These are phyloP conservation scores for Nannochloropsis granulata DNA, from an alignment of 108 stramenopile genomes.

Conservation along the genomic window DNA sequence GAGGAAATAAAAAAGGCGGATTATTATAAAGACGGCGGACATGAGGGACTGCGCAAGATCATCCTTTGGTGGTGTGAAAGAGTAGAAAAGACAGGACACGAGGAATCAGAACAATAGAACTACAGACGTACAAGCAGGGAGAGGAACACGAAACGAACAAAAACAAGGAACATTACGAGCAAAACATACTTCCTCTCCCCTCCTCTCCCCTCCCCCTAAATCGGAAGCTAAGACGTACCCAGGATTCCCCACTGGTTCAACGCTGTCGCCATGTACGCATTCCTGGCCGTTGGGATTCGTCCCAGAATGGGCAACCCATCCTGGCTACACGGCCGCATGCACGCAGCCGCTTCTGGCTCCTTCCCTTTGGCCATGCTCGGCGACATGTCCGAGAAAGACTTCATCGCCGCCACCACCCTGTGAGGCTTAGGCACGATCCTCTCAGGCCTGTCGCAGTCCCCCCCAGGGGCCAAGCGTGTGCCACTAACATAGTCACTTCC, in stretches of 20 bases:
- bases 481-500: constrained; percentile 74
- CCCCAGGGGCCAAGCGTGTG: constrained; percentile 37
- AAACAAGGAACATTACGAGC: too few species aligned
- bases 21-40: too few species aligned
- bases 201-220: too few species aligned
- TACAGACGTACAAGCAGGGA: too few species aligned
- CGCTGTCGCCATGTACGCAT: constrained; percentile 77
- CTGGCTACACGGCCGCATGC: constrained; percentile 52
- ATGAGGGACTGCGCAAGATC: too few species aligned
- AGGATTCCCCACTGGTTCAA: constrained; percentile 84
- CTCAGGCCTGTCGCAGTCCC: constrained; percentile 56
- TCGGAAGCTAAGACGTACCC: background rate
- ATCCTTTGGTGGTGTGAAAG: too few species aligned
- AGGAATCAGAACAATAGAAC: too few species aligned
- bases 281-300: constrained; percentile 50
- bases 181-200: too few species aligned
- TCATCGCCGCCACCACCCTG: constrained; percentile 58
- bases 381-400: constrained; percentile 53
- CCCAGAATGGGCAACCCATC: constrained; percentile 89
- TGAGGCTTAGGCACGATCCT: constrained; percentile 51
- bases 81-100: too few species aligned
- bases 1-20: too few species aligned
- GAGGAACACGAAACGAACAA: too few species aligned
- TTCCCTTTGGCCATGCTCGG: constrained; percentile 29
- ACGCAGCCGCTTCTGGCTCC: constrained; percentile 27